Evolutionary conservation across 2,329 filamentous ascomycete genomes (phyloP).

Genomic region (Colletotrichum tabaci): DNA sequence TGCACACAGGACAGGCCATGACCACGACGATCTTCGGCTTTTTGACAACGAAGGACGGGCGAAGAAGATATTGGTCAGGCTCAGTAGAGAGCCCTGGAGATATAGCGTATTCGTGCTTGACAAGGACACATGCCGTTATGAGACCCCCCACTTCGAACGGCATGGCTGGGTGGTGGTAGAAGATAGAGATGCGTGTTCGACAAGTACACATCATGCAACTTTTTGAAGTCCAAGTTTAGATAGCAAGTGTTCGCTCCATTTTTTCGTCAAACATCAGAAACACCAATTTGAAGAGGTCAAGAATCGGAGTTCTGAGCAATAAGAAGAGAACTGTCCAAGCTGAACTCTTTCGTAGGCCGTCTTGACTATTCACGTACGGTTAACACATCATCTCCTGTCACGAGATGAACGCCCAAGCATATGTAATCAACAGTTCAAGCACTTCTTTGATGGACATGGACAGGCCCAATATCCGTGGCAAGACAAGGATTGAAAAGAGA

Average conservation of each 20-base stretch:
- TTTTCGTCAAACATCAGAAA: too few relatives aligned
- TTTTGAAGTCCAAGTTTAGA: too few relatives aligned
- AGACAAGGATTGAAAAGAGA: background rate
- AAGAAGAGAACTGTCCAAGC: background rate
- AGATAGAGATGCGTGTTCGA: background rate
- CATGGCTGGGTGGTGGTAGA: background rate
- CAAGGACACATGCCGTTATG: background rate
- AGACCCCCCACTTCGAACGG: background rate
- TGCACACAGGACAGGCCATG: background rate
- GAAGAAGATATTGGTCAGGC: background rate
- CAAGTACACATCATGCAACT: too few relatives aligned
- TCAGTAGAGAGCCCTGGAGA: too few relatives aligned
- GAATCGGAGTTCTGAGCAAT: background rate
- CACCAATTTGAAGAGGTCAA: too few relatives aligned
- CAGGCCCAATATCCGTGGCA: background rate
- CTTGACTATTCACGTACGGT: background rate
- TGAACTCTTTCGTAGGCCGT: background rate
- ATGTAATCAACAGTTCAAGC: background rate
- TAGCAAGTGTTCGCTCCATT: too few relatives aligned
- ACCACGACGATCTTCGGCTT: background rate
- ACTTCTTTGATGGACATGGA: too few relatives aligned
- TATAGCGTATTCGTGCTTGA: conserved; percentile 10
- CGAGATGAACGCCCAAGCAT: background rate
- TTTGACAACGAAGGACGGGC: background rate
- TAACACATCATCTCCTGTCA: background rate